A percentile compares a stretch with the other conserved stretches of the same genome.
Evolutionary conservation across 169 alveolate genomes (phyloP).

Genomic region (Eimeria brunetti): DNA sequence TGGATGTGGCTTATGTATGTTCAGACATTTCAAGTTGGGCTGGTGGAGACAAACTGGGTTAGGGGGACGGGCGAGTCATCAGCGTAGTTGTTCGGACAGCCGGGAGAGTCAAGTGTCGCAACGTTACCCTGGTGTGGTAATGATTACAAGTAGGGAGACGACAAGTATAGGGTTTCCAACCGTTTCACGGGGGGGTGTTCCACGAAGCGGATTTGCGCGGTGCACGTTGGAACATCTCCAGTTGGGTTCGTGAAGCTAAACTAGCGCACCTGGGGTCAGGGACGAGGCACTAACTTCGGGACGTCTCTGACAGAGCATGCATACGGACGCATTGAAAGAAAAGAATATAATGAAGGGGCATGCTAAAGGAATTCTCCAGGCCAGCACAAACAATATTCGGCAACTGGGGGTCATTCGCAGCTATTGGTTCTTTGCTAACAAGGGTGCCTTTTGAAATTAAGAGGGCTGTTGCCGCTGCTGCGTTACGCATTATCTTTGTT

Average conservation of each 20-base stretch:
- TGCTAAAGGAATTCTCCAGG: neutral
- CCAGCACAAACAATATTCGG: neutral
- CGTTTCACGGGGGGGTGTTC: too few relatives aligned
- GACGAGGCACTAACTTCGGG: neutral
- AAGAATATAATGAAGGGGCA: neutral
- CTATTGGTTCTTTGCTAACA: neutral
- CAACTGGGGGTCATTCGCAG: neutral
- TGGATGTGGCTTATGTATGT: too few relatives aligned
- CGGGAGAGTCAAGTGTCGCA: too few relatives aligned
- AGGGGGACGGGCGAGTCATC: too few relatives aligned
- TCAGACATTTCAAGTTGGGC: too few relatives aligned
- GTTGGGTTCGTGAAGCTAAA: neutral
- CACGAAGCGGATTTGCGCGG: too few relatives aligned
- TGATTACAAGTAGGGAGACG: too few relatives aligned
- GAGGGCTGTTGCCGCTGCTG: neutral
- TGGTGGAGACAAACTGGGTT: too few relatives aligned
- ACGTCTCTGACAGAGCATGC: neutral
- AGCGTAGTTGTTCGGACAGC: too few relatives aligned
- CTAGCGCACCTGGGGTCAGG: neutral
- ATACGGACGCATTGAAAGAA: neutral
- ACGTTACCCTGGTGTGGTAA: too few relatives aligned
- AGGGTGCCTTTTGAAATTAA: neutral
- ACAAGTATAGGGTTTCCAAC: too few relatives aligned
- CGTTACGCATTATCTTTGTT: too few relatives aligned
- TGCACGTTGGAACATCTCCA: neutral